These are phyloP conservation scores for Cytidiella melzeri DNA, from an alignment of 768 basidiomycete species.

Conservation along the genomic window DNA sequence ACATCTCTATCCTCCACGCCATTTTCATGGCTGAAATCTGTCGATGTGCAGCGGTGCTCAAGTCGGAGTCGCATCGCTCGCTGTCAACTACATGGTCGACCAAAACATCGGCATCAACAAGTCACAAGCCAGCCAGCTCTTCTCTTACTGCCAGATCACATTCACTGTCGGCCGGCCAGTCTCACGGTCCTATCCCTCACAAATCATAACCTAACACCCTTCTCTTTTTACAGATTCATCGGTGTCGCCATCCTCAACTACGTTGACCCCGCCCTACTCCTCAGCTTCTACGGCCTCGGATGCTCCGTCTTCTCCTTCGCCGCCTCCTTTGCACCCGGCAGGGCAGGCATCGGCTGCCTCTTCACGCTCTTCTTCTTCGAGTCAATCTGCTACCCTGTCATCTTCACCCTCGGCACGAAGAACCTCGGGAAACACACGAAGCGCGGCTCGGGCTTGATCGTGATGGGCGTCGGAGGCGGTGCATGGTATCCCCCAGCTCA, in stretches of 20 bases:
- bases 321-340: constrained; percentile 44
- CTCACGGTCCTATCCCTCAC: background rate
- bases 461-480: constrained; percentile 63
- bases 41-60: constrained; percentile 44
- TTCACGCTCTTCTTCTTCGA: constrained; percentile 71
- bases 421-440: constrained; percentile 57
- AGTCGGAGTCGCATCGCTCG: constrained; percentile 59
- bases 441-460: constrained; percentile 55
- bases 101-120: constrained; percentile 49
- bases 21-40: background rate
- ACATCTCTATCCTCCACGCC: background rate
- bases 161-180: constrained; percentile 55
- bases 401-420: constrained; percentile 63
- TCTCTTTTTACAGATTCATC: constrained; percentile 49
- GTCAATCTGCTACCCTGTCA: constrained; percentile 67
- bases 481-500: constrained; percentile 68
- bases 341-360: constrained; percentile 51
- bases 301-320: constrained; percentile 49
- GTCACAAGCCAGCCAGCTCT: constrained; percentile 52
- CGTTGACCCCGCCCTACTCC: constrained; percentile 59
- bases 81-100: constrained; percentile 65
- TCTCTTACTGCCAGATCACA: constrained; percentile 68
- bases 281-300: constrained; percentile 44
- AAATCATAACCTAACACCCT: constrained; percentile 10
- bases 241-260: constrained; percentile 54